A percentile compares a stretch with the other conserved stretches of the same genome.
These are phyloP conservation scores for Tephrocybe sp. DNA, from an alignment of 768 basidiomycete species.

Conservation along the genomic window DNA sequence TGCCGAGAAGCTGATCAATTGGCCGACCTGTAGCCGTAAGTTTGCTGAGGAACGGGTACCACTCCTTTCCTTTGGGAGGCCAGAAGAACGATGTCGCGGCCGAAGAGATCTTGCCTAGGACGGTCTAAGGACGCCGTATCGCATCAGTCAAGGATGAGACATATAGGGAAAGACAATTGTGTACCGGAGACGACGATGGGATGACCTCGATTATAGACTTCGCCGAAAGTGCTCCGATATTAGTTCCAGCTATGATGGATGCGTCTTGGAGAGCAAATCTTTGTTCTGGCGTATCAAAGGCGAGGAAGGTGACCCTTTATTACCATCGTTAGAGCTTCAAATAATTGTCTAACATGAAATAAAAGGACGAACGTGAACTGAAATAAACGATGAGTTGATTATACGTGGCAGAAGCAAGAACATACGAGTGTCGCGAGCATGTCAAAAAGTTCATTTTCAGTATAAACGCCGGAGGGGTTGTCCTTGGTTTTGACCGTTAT, in stretches of 20 bases:
- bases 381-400: background rate
- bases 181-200: slow-evolving; percentile 26
- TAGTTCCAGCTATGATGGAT: slow-evolving; percentile 25
- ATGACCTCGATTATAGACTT: slow-evolving; percentile 24
- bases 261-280: slow-evolving; percentile 27
- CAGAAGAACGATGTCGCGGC: slow-evolving; percentile 5
- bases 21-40: slow-evolving; percentile 33
- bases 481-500: slow-evolving; percentile 43
- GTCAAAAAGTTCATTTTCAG: slow-evolving; percentile 44
- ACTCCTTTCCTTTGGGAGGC: slow-evolving; percentile 26
- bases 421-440: slow-evolving; percentile 35
- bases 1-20: slow-evolving; percentile 1
- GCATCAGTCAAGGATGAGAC: background rate
- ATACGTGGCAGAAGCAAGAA: background rate
- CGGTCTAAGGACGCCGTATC: slow-evolving; percentile 1
- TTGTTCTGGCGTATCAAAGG: slow-evolving; percentile 29
- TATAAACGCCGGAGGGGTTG: slow-evolving; percentile 41
- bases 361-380: background rate
- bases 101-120: slow-evolving; percentile 6
- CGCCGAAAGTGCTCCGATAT: slow-evolving; percentile 30
- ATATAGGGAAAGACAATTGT: slow-evolving; percentile 3
- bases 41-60: slow-evolving; percentile 35
- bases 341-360: slow-evolving; percentile 4
- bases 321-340: background rate
- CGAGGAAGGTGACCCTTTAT: slow-evolving; percentile 21